Evolutionary conservation across 163 green algal species (phyloP).

Genomic region (Chlamydomonas reinhardtii): DNA sequence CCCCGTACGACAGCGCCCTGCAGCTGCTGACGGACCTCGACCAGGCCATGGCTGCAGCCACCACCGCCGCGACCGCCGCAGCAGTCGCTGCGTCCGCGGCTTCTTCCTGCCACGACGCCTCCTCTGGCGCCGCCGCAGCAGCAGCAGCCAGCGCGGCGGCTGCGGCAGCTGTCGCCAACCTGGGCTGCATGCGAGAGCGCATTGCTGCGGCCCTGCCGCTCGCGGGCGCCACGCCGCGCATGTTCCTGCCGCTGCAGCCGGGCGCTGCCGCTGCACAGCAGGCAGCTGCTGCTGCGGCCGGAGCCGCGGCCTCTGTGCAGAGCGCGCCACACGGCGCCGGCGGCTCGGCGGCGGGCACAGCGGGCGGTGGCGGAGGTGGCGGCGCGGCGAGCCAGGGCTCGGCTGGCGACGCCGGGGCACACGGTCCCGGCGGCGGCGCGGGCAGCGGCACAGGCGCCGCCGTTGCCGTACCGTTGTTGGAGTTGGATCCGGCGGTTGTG

Average conservation of each 20-base stretch:
- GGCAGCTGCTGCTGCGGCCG: too few relatives aligned
- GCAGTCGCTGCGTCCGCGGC: not conserved
- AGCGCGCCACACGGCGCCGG: too few relatives aligned
- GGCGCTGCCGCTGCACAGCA: too few relatives aligned
- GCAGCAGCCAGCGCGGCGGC: not conserved
- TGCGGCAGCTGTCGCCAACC: not conserved
- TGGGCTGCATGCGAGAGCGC: slow-evolving; percentile 26
- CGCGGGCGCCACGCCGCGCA: not conserved
- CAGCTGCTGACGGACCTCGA: slow-evolving; percentile 42
- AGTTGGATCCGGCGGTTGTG: slow-evolving; percentile 24
- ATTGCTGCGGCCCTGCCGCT: slow-evolving; percentile 31
- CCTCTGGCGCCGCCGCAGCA: not conserved
- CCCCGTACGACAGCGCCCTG: slow-evolving; percentile 28
- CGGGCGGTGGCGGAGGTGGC: not conserved
- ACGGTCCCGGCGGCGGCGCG: not conserved
- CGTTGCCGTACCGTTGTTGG: not conserved
- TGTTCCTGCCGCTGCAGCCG: slow-evolving; percentile 35
- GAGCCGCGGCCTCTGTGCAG: not conserved
- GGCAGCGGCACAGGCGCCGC: not conserved
- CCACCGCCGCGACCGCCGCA: not conserved
- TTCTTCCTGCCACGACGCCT: too few relatives aligned
- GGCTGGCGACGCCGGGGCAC: not conserved
- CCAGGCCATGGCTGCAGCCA: not conserved
- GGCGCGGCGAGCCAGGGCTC: not conserved
- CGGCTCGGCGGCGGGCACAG: too few relatives aligned